Conservation (phyloP, 805 yeast genomes). For the Yamadazyma phyllophila region DNA sequence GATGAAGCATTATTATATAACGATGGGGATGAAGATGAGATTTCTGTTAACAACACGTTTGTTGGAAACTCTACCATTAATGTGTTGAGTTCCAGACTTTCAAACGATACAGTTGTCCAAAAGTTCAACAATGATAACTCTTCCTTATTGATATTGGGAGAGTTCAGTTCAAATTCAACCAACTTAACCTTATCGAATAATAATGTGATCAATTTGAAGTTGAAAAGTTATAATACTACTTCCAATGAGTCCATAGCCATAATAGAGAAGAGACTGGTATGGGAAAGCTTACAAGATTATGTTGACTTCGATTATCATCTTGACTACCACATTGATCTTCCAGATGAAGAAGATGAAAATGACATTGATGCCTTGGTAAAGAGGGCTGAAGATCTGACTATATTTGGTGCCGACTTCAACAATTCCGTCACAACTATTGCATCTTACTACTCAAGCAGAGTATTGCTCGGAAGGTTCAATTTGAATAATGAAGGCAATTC, state of each 20-base stretch:
- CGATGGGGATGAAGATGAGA: conserved; percentile 17
- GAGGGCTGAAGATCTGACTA: conserved; percentile 12
- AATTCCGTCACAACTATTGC: conserved; percentile 24
- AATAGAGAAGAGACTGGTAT: conserved; percentile 13
- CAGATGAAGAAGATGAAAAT: background rate
- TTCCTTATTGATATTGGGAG: conserved; percentile 47
- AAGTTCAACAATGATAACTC: conserved; percentile 27
- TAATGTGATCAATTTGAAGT: conserved; percentile 26
- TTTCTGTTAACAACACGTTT: conserved; percentile 31
- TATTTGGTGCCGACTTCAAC: conserved; percentile 33
- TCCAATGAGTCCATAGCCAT: conserved; percentile 27
- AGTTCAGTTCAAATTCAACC: conserved; percentile 34
- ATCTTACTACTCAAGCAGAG: conserved; percentile 18
- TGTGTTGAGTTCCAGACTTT: conserved; percentile 29
- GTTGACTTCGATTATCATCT: conserved; percentile 10
- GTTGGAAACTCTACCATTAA: conserved; percentile 43
- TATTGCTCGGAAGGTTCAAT: conserved; percentile 33
- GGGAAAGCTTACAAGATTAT: background rate
- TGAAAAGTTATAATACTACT: conserved; percentile 30
- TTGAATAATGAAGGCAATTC: conserved; percentile 28
- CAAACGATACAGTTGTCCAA: conserved; percentile 32
- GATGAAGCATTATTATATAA: conserved; percentile 25
- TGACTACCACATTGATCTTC: background rate
- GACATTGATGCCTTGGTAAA: conserved; percentile 10
- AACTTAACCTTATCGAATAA: conserved; percentile 26